Percentiles rank a stretch among this genome's conserved stretches.
Evolutionary conservation across 805 yeast genomes (phyloP).

Genomic region (Wickerhamomyces bisporus): DNA sequence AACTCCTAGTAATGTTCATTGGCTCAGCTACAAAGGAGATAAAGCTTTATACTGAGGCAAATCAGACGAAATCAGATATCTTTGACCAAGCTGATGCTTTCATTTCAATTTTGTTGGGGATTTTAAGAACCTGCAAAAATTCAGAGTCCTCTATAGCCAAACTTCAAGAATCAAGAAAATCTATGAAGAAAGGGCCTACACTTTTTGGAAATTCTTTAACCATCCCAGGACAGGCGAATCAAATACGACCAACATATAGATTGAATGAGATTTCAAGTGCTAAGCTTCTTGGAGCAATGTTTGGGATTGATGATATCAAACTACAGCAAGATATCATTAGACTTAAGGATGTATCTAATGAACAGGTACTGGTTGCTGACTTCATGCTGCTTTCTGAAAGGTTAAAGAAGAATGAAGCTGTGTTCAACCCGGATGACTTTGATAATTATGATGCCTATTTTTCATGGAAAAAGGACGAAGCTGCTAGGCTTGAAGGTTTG

Average conservation of each 20-base stretch:
- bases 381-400: constrained; percentile 10
- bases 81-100: constrained; percentile 18
- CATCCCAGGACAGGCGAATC: constrained; percentile 4
- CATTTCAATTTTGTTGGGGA: constrained; percentile 10
- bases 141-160: constrained; percentile 36
- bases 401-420: constrained; percentile 24
- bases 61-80: constrained; percentile 13
- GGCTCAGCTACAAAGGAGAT: constrained; percentile 51
- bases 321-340: constrained; percentile 51
- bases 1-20: constrained; percentile 47
- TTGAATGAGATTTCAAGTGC: constrained; percentile 52
- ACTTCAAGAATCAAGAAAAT: constrained; percentile 36
- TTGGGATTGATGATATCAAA: constrained; percentile 40
- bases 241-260: constrained; percentile 41
- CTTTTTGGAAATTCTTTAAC: neutral
- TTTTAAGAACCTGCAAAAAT: constrained; percentile 16
- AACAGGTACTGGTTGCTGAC: constrained; percentile 28
- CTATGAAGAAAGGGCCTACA: constrained; percentile 14
- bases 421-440: constrained; percentile 33
- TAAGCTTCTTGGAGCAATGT: constrained; percentile 41
- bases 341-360: constrained; percentile 36
- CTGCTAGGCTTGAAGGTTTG: constrained; percentile 26
- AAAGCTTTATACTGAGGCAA: constrained; percentile 23
- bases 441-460: constrained; percentile 27
- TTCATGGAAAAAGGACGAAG: constrained; percentile 38